These are phyloP conservation scores for Leccinum griseonigrum DNA, from an alignment of 1,284 basidiomycete genomes.

Conservation along the genomic window DNA sequence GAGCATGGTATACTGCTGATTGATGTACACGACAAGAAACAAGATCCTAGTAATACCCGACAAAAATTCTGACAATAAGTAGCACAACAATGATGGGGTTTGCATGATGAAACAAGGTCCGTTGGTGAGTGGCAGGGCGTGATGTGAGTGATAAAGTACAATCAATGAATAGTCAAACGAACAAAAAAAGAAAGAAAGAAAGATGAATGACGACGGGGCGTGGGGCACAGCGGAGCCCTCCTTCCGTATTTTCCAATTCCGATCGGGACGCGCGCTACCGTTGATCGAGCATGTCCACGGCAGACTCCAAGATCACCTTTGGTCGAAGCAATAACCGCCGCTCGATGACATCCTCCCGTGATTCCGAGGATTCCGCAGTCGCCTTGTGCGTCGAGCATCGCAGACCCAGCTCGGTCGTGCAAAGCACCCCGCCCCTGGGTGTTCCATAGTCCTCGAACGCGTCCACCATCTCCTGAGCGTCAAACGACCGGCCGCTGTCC, in stretches of 20 bases:
- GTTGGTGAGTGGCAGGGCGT: slow-evolving; percentile 5
- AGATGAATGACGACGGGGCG: neutral
- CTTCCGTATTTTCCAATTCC: neutral
- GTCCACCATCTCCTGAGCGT: slow-evolving; percentile 57
- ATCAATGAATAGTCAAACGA: slow-evolving; percentile 6
- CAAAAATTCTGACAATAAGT: slow-evolving; percentile 7
- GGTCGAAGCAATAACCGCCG: slow-evolving; percentile 60
- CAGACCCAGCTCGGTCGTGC: slow-evolving; percentile 68
- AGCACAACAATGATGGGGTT: slow-evolving; percentile 1
- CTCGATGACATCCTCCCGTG: slow-evolving; percentile 48
- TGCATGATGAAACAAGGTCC: slow-evolving; percentile 11
- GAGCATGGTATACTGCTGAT: neutral
- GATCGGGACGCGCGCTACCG: slow-evolving; percentile 12
- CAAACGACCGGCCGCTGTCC: slow-evolving; percentile 50
- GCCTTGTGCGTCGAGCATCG: slow-evolving; percentile 56
- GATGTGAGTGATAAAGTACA: slow-evolving; percentile 19
- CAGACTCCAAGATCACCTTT: slow-evolving; percentile 70
- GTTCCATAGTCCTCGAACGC: slow-evolving; percentile 62
- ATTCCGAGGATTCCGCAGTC: slow-evolving; percentile 24
- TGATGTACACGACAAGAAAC: neutral
- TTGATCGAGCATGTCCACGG: slow-evolving; percentile 55
- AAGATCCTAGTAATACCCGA: neutral
- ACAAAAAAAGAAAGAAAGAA: neutral
- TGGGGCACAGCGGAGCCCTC: neutral
- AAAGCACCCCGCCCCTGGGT: slow-evolving; percentile 51